phyloP scores from a whole-genome alignment of 495 filamentous ascomycete species.

The Penicillium argentinense region DNA sequence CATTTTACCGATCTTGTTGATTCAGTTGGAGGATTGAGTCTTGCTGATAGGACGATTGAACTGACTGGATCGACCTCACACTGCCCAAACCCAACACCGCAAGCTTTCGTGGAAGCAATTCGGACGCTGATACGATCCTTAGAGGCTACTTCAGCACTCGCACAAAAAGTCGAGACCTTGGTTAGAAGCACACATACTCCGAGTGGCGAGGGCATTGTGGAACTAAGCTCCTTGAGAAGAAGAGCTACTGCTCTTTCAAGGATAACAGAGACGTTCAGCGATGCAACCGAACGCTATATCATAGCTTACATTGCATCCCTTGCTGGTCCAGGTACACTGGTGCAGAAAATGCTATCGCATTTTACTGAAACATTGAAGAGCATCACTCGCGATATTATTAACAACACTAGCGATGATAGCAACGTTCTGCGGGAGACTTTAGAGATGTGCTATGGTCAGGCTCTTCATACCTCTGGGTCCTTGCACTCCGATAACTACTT shows the following conservation, averaged over 20 bases:
- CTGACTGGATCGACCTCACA: background rate
- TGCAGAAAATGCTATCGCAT: slow-evolving; percentile 1
- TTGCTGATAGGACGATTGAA: background rate
- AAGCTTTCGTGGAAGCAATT: background rate
- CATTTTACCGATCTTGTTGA: background rate
- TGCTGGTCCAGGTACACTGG: background rate
- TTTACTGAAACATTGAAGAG: background rate
- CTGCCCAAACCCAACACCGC: background rate
- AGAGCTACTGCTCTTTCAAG: background rate
- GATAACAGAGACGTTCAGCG: background rate
- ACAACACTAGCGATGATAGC: background rate
- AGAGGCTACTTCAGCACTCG: background rate
- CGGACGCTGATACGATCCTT: background rate
- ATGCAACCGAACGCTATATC: slow-evolving; percentile 1
- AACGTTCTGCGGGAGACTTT: slow-evolving; percentile 3
- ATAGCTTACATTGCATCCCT: slow-evolving; percentile 1
- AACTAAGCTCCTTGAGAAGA: slow-evolving; percentile 1
- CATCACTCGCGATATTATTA: background rate
- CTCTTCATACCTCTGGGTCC: background rate
- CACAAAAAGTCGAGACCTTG: background rate
- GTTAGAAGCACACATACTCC: background rate
- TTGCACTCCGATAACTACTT: slow-evolving; percentile 1
- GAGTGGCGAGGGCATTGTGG: background rate
- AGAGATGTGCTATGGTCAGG: slow-evolving; percentile 2
- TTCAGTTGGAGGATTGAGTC: background rate